Evolutionary conservation across 176 grass and related monocot genomes (phyloP), one percentile per base, ranked within the genome.

Genomic region (Pontederia paniculata): DNA sequence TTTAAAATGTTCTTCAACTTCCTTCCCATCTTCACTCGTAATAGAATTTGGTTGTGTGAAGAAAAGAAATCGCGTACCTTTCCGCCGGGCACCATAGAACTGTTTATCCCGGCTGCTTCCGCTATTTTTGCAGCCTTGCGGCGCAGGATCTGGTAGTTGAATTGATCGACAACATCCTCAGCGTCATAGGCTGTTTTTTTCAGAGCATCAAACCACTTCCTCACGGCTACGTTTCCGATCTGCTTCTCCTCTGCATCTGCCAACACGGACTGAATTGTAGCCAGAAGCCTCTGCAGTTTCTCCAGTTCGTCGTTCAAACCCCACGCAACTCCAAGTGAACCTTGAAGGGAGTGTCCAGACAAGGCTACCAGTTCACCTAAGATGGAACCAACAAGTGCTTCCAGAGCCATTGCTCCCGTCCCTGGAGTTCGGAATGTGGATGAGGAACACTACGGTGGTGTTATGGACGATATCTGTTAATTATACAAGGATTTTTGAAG

Each of bases 161-260:
- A 76, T 11, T 60, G 42, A 13, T 79, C 84, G 8, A 82, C 61
- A 37, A 82, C 17, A 11, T 88, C 74, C 1, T 82, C 70, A 7
- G 62, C 83, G 20, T 68, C 22, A 58, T 79, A 75, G 0, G 75
- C 67, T 0, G 11, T 66, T 15, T 64, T 25, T 63, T n/a, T 65
- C 48, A 82, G 60, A 0, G 48, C 64, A 54, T 10, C 31, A 52
- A 79, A 52, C 78, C 70, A 79, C 2, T 17, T 44, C 18, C 43
- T n/a, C 2, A 75, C 55, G 0, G 7, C 67, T 0, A 1, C 0
- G 47, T 52, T 60, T 13, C 51, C 20, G 16, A 14, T 16, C 9
- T 12, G 42, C 41, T 45, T 0, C 13, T 46, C 49, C 70, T 73
- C 70, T 12, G 70, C 70, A 10, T 73, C 41, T 0, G 21, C 2